phyloP scores from a whole-genome alignment of 2,329 filamentous ascomycete species.

The Pseudocercospora crystallina region DNA sequence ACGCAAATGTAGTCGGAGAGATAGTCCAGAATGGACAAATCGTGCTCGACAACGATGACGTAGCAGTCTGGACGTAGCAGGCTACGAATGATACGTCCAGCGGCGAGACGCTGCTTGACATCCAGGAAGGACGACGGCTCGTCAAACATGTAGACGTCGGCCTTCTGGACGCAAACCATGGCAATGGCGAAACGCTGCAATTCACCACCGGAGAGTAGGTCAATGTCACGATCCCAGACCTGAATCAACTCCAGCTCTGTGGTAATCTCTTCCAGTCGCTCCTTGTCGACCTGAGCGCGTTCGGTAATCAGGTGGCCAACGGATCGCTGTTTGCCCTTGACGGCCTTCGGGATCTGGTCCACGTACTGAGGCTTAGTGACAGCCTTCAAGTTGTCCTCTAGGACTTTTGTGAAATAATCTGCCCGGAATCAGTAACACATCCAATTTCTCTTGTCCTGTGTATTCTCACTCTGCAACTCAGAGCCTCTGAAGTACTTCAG shows the following conservation, averaged over 20 bases:
- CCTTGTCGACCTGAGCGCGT: slow-evolving; percentile 73
- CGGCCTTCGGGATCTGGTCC: slow-evolving; percentile 92
- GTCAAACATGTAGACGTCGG: slow-evolving; percentile 99
- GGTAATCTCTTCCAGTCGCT: slow-evolving; percentile 68
- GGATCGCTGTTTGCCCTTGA: slow-evolving; percentile 72
- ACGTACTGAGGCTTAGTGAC: slow-evolving; percentile 99
- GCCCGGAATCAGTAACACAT: slow-evolving; percentile 22
- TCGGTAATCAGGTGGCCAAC: slow-evolving; percentile 77
- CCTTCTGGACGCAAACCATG: slow-evolving; percentile 90
- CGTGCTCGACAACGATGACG: slow-evolving; percentile 98
- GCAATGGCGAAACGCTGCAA: slow-evolving; percentile 97
- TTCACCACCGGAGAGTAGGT: slow-evolving; percentile 90
- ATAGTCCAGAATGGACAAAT: slow-evolving; percentile 96
- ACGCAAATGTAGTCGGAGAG: slow-evolving; percentile 98
- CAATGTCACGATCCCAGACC: slow-evolving; percentile 89
- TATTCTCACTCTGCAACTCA: slow-evolving; percentile 80
- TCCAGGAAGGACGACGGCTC: slow-evolving; percentile 98
- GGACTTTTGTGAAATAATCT: slow-evolving; percentile 98
- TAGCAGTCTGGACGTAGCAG: slow-evolving; percentile 88
- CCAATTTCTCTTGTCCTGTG: slow-evolving; percentile 11
- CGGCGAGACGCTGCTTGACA: slow-evolving; percentile 96
- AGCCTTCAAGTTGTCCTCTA: slow-evolving; percentile 95
- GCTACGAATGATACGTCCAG: slow-evolving; percentile 87
- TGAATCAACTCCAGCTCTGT: slow-evolving; percentile 83
- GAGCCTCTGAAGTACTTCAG: slow-evolving; percentile 98